Percentiles rank a stretch among this genome's conserved stretches.
Evolutionary conservation across 2,329 filamentous ascomycete genomes (phyloP).

Genomic region (Fusarium redolens): DNA sequence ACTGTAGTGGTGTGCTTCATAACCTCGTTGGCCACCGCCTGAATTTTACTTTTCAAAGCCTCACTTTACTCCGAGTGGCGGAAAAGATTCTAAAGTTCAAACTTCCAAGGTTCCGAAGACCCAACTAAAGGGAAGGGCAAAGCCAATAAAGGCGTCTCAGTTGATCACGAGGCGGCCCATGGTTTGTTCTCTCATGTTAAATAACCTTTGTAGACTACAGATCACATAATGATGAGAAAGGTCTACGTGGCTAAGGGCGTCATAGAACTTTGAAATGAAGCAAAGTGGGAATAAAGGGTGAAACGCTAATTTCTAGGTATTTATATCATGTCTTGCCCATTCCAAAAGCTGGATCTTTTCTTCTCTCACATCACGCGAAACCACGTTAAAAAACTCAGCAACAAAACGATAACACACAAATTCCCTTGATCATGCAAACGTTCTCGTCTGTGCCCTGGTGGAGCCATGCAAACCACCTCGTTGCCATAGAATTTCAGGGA

Average conservation of each 20-base stretch:
- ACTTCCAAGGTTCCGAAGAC: too few species aligned
- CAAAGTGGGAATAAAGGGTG: too few species aligned
- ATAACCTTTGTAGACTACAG: accelerated
- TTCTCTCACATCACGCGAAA: too few species aligned
- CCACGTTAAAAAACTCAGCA: background rate
- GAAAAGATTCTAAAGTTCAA: background rate
- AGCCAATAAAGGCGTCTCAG: too few species aligned
- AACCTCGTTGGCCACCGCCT: background rate
- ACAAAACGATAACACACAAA: background rate
- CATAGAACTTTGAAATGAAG: background rate
- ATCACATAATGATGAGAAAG: background rate
- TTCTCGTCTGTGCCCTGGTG: too few species aligned
- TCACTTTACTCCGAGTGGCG: background rate
- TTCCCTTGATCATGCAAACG: background rate
- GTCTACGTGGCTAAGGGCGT: background rate
- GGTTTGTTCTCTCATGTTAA: background rate
- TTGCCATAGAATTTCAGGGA: background rate
- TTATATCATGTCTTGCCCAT: background rate
- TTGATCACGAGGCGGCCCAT: too few species aligned
- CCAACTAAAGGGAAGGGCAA: too few species aligned
- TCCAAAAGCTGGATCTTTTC: too few species aligned
- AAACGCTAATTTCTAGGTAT: background rate
- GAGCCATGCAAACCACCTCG: background rate
- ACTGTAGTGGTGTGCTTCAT: accelerated
- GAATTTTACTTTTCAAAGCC: background rate